Percentiles rank a stretch among this genome's conserved stretches.
Evolutionary conservation across 192 early-diverging fungal genomes (phyloP).

Genomic region (Linnemannia exigua): DNA sequence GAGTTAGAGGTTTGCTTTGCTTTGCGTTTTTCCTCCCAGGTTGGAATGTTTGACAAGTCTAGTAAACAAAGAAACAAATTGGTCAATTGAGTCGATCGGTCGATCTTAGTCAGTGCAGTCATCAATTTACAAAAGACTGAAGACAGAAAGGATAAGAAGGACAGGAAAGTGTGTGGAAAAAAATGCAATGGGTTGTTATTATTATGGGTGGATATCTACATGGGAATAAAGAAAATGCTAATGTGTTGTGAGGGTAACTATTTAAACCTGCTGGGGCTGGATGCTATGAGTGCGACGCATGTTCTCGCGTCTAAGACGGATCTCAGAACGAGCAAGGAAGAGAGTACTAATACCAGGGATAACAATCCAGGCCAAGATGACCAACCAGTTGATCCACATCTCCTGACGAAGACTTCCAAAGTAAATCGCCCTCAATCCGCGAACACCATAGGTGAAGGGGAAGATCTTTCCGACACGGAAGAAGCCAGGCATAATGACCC

Average conservation of each 20-base stretch:
- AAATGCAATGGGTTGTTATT: constrained; percentile 2
- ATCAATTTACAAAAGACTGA: neutral
- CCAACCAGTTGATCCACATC: constrained; percentile 58
- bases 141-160: neutral
- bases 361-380: constrained; percentile 40
- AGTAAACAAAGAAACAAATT: no score
- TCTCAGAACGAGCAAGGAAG: constrained; percentile 47
- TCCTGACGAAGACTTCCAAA: constrained; percentile 37
- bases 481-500: constrained; percentile 52
- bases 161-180: neutral
- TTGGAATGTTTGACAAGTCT: no score
- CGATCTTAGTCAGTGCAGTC: neutral
- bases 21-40: no score
- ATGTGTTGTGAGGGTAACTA: neutral
- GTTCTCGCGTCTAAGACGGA: constrained; percentile 44
- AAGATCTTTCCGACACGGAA: constrained; percentile 46
- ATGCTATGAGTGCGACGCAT: constrained; percentile 39
- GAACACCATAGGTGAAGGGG: constrained; percentile 47
- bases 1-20: no score
- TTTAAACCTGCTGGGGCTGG: constrained; percentile 14
- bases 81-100: neutral
- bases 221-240: neutral
- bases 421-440: constrained; percentile 35
- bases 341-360: constrained; percentile 33
- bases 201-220: neutral